Evolutionary conservation across 139 green algal genomes (phyloP), one percentile per base, ranked within the genome.

Genomic region (Marvania coccoides): DNA sequence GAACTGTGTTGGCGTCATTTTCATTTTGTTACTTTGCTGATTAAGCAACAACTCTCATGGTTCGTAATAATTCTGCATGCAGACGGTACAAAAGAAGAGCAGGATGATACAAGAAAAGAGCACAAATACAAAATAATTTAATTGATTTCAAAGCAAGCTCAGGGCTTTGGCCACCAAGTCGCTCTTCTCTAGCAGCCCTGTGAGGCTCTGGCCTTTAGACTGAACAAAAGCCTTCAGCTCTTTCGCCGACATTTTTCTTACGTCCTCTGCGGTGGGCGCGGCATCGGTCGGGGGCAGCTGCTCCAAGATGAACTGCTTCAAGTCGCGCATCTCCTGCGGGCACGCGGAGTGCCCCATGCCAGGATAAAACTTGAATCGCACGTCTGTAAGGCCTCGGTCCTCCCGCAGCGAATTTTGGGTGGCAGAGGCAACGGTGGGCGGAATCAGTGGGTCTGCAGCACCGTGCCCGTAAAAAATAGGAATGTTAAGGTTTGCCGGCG

Each of bases 401-500:
- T 67, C 62, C 55, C 60, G 58, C 35, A 72, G 40, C 30, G 37
- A n/a, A 19, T 56, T 36, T 30, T 67, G 60, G 6, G 65, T 71
- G 7, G 46, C 42, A 36, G 47, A 56, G 4, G 56, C 71, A 6
- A 70, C 46, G 15, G 61, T 5, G 1, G 58, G 30, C 2, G 74
- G 74, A 13, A 81, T 70, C 2, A 81, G 31, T n/a, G 55, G 63
- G 69, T 81, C 74, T 4, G 47, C 63, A 14, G 34, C 45, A 34
- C 74, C 74, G 54, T 81, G 74, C 8, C 71, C 71, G 13, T 63
- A 29, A 29, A 81, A 76, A 30, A 81, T 61, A 2, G 74, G 71
- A 2, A 80, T 10, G 8, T 46, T n/a, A 12, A 65, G 34, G 38
- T 76, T 75, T 10, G 45, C 34, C 0, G 63, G 24, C 26, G 47